Evolutionary conservation across 2,329 filamentous ascomycete species (phyloP).

Genomic region (Fusarium sp.): DNA sequence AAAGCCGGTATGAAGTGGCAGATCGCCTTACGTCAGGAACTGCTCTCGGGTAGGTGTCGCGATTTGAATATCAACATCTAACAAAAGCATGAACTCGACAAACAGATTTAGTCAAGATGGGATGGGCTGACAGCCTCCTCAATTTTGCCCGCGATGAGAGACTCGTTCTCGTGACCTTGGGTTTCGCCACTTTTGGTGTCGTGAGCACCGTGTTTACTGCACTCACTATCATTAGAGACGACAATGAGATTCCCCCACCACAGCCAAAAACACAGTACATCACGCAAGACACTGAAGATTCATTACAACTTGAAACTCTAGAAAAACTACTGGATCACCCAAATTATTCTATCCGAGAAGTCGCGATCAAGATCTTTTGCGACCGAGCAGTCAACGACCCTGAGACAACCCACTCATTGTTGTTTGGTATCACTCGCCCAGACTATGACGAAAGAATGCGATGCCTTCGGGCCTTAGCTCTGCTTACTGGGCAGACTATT

Average conservation of each 20-base stretch:
- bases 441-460: conserved; percentile 71
- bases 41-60: conserved; percentile 9
- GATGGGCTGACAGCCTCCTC: conserved; percentile 50
- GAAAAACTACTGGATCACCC: conserved; percentile 77
- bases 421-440: conserved; percentile 70
- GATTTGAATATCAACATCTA: conserved; percentile 4
- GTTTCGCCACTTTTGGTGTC: conserved; percentile 70
- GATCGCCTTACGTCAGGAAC: conserved; percentile 40
- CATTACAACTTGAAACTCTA: conserved; percentile 74
- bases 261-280: conserved; percentile 79
- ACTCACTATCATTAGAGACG: conserved; percentile 71
- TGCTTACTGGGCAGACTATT: conserved; percentile 62
- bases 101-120: conserved; percentile 54
- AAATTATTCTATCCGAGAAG: conserved; percentile 79
- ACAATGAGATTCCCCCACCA: conserved; percentile 74
- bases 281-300: conserved; percentile 80
- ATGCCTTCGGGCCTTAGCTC: conserved; percentile 67
- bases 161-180: conserved; percentile 66
- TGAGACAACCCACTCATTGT: conserved; percentile 62
- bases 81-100: conserved; percentile 32
- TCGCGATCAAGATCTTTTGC: conserved; percentile 71
- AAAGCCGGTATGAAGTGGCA: conserved; percentile 32
- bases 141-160: conserved; percentile 63
- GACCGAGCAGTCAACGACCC: conserved; percentile 71
- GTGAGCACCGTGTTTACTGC: conserved; percentile 69